phyloP scores from a whole-genome alignment of 306 rosid genomes.

The Quercus wislizeni region DNA sequence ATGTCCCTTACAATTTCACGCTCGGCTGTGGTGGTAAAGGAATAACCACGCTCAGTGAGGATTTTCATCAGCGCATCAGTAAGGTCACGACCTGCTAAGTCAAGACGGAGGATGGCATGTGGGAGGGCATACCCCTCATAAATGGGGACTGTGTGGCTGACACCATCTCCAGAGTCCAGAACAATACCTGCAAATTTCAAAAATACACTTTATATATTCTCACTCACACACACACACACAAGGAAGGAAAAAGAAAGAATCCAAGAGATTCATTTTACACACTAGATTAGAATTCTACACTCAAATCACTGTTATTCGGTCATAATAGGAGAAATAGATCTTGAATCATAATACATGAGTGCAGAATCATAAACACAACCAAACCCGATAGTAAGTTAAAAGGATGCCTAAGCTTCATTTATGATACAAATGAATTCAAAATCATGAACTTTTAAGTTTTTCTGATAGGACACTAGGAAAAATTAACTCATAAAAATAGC shows the following conservation, averaged over 20 bases:
- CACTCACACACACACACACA: too few species aligned
- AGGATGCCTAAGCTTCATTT: not conserved
- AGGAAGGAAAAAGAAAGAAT: not conserved
- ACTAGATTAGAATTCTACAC: not conserved
- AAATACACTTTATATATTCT: not conserved
- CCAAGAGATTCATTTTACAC: not conserved
- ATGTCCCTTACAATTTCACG: constrained; percentile 84
- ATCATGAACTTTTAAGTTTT: too few species aligned
- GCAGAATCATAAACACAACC: not conserved
- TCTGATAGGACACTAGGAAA: too few species aligned
- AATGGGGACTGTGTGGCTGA: constrained; percentile 83
- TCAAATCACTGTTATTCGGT: not conserved
- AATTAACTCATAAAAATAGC: too few species aligned
- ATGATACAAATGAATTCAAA: too few species aligned
- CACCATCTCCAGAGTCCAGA: constrained; percentile 87
- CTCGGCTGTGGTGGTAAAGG: constrained; percentile 87
- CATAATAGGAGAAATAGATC: not conserved
- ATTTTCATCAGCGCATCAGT: constrained; percentile 87
- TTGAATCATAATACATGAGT: not conserved
- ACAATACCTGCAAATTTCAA: constrained; percentile 60
- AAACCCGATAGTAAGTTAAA: not conserved
- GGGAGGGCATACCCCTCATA: constrained; percentile 86
- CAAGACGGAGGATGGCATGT: constrained; percentile 85
- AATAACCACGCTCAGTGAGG: constrained; percentile 83
- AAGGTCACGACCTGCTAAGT: constrained; percentile 87